Conservation (phyloP, 139 green algal species). For the Tetradesmus lagerheimii region DNA sequence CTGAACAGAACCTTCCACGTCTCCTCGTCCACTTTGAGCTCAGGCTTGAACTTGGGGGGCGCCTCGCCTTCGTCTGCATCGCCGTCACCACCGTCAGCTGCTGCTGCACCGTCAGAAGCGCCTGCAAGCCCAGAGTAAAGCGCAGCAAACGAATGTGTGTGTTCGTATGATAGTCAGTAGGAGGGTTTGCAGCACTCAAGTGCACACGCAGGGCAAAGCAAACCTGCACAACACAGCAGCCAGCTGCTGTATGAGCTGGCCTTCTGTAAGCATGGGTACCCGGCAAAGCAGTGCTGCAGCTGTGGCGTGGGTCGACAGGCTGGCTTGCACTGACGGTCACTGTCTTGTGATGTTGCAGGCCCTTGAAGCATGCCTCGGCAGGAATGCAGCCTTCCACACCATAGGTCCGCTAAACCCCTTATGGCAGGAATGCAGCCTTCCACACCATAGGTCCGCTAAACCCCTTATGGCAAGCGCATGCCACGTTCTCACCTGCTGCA, state of each 20-base stretch:
- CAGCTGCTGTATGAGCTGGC: no score
- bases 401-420: no score
- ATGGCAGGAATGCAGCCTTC: no score
- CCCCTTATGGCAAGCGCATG: no score
- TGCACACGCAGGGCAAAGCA: no score
- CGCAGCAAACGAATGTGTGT: neutral
- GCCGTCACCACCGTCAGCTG: constrained; percentile 3
- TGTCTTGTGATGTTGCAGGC: neutral
- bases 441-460: neutral
- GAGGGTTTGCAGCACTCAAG: no score
- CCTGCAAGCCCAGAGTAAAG: neutral
- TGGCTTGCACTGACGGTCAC: neutral
- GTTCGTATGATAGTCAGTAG: no score
- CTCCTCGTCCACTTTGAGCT: constrained; percentile 33
- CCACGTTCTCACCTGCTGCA: neutral
- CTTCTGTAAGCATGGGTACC: no score
- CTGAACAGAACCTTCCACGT: constrained; percentile 36
- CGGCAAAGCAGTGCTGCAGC: no score
- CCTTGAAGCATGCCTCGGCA: no score
- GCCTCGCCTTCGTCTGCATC: constrained; percentile 8
- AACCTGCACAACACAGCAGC: no score
- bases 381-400: neutral
- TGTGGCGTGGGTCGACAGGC: neutral
- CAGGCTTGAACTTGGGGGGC: neutral
- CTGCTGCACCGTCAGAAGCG: neutral